Conservation (phyloP, 495 filamentous ascomycete species). For the Podospora fimiseda region DNA sequence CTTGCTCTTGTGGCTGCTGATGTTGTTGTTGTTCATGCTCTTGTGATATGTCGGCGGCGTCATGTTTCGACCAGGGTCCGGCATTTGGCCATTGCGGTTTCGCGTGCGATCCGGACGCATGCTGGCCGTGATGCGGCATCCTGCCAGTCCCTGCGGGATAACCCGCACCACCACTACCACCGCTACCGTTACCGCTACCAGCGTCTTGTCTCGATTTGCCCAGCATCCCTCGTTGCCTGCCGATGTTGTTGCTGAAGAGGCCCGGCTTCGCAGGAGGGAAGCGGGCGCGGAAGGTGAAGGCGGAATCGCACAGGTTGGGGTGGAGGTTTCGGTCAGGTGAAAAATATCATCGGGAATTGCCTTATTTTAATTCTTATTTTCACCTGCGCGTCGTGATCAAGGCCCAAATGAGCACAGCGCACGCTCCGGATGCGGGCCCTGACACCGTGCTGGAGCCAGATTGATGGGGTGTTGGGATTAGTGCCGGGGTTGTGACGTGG, state of each 20-base stretch:
- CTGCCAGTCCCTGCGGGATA: conserved; percentile 4
- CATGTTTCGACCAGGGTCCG: conserved; percentile 29
- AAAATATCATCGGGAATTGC: conserved; percentile 14
- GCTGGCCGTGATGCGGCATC: conserved; percentile 17
- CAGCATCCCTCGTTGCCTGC: conserved; percentile 7
- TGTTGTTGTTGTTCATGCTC: conserved; percentile 20
- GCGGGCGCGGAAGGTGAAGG: conserved; percentile 6
- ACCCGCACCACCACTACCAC: conserved; percentile 10
- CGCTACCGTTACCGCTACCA: conserved; percentile 11
- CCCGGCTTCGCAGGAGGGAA: background rate
- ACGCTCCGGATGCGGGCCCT: conserved; percentile 15
- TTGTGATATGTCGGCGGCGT: conserved; percentile 13
- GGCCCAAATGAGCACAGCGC: conserved; percentile 16
- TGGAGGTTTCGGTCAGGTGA: conserved; percentile 3
- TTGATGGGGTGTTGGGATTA: conserved; percentile 12
- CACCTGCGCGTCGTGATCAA: conserved; percentile 13
- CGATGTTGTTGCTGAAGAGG: conserved; percentile 2
- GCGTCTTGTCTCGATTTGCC: conserved; percentile 10
- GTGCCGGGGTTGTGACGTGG: conserved; percentile 16
- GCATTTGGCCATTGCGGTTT: conserved; percentile 18
- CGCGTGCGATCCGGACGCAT: conserved; percentile 13
- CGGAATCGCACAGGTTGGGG: conserved; percentile 2
- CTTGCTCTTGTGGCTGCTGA: conserved; percentile 9
- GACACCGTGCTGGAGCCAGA: conserved; percentile 17
- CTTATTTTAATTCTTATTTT: conserved; percentile 21